Base-by-base conservation (phyloP, 2,329 filamentous ascomycete species). In the Fusarium austroafricanum region DNA sequence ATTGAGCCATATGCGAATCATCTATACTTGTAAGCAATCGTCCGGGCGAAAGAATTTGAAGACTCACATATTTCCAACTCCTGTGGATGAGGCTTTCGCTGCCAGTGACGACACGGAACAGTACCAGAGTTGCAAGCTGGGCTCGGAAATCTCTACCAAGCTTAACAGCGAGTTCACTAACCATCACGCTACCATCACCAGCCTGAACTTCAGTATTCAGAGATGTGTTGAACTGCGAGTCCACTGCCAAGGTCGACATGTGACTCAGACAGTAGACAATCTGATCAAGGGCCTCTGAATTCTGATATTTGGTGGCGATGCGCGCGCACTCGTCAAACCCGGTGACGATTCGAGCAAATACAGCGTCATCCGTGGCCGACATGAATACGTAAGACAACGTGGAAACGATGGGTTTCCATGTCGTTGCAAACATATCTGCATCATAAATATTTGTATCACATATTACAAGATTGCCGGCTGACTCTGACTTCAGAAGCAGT, bases 351-450 rank as follows among this genome's bases (percentile, higher is more conserved):
- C 96, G 89, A 35, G 93, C 93, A 76, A 97, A 99, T 5, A 99
- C 96, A 1, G 95, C 86, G 77, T 99, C 96, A 75, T 99, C 96
- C 1, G 94, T 97, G 17, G 96, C 96, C 35, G 95, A 98, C 91
- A 98, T 97, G 82, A 99, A 99, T 5, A 99, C 96, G 76, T 98
- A 99, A 14, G 96, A 96, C 55, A 99, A 83, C 0, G 96, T 98
- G 5, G 96, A 94, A 37, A 99, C 87, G 49, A 99, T 94, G 0
- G 96, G 95, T 76, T 89, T 94, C 96, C 96, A 99, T 1, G 94
- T 97, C 21, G 94, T 92, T 58, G 92, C 90, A 78, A 99, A 99
- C 93, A 99, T 97, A 76, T 99, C 94, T 6, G 94, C 93, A 78
- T 99, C 96, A 78, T 93, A 99, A 38, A 97, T 89, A 75, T 97